Conservation (phyloP, 2,329 filamentous ascomycete genomes). For the Fusarium bulbicola region DNA sequence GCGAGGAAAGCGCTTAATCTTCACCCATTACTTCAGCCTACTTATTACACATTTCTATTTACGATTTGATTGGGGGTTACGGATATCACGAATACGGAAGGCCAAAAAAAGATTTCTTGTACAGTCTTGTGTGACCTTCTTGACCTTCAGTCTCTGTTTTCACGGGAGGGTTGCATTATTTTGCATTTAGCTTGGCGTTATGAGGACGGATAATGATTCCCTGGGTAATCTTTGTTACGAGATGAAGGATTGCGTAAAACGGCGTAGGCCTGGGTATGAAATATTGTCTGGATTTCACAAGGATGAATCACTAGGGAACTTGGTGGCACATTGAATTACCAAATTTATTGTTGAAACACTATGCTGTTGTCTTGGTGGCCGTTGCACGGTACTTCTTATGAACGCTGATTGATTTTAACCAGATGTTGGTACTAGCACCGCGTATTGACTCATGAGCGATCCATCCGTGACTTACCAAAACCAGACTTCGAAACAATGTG, state of each 20-base stretch:
- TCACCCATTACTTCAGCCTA: not conserved
- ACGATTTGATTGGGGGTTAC: not conserved
- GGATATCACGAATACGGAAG: not conserved
- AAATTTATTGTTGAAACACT: slow-evolving; percentile 3
- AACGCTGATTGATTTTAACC: not conserved
- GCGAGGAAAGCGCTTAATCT: slow-evolving; percentile 42
- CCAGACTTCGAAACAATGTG: not conserved
- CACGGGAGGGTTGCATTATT: slow-evolving; percentile 11
- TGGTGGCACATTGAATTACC: slow-evolving; percentile 18
- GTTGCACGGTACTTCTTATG: too few relatives aligned
- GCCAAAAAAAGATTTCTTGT: not conserved
- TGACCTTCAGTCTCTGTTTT: slow-evolving; percentile 3
- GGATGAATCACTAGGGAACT: not conserved
- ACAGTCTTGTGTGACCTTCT: not conserved
- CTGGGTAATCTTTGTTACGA: slow-evolving; percentile 15
- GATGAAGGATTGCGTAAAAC: not conserved
- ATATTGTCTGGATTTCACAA: slow-evolving; percentile 1
- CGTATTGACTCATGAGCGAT: not conserved
- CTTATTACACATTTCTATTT: not conserved
- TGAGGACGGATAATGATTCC: slow-evolving; percentile 25
- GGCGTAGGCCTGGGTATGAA: not conserved
- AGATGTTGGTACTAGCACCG: not conserved
- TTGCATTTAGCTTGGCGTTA: slow-evolving; percentile 39
- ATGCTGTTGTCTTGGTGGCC: not conserved
- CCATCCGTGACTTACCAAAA: not conserved